Conservation (phyloP, 371 early-diverging fungal species). For the Gilbertella persicaria region DNA sequence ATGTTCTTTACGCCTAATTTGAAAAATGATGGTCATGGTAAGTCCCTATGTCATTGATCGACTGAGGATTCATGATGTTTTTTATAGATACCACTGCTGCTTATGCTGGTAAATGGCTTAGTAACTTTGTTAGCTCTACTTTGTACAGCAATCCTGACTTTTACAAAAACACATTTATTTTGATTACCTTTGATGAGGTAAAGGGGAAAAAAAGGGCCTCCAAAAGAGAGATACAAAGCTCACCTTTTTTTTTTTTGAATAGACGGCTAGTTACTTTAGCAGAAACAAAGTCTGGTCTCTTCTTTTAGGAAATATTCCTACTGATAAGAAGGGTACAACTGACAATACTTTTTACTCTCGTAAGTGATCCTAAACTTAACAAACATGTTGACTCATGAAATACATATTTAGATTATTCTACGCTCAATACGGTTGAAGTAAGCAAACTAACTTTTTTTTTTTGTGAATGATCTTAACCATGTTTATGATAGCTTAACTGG, state of each 20-base stretch:
- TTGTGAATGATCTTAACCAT: neutral
- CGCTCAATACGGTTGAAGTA: conserved; percentile 51
- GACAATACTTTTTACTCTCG: conserved; percentile 59
- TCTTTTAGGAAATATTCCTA: conserved; percentile 30
- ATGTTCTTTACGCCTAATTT: conserved; percentile 35
- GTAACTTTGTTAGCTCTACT: conserved; percentile 23
- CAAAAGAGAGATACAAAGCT: neutral
- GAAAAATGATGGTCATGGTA: conserved; percentile 29
- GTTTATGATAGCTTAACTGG: conserved; percentile 43
- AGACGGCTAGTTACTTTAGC: conserved; percentile 19
- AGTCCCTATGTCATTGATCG: too few species aligned
- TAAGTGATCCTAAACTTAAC: conserved; percentile 1
- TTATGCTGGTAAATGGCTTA: conserved; percentile 36
- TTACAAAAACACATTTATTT: conserved; percentile 20
- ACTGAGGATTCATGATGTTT: too few species aligned
- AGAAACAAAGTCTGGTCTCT: conserved; percentile 38
- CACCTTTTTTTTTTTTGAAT: neutral
- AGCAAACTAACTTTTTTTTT: conserved; percentile 14
- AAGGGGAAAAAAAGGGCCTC: neutral
- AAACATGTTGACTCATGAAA: neutral
- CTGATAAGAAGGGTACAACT: conserved; percentile 34
- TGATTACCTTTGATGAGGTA: conserved; percentile 38
- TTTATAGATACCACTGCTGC: conserved; percentile 27
- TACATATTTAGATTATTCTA: conserved; percentile 45
- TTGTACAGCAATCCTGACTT: conserved; percentile 23